Evolutionary conservation across 2,329 filamentous ascomycete genomes (phyloP).

Genomic region (Apiospora marii): DNA sequence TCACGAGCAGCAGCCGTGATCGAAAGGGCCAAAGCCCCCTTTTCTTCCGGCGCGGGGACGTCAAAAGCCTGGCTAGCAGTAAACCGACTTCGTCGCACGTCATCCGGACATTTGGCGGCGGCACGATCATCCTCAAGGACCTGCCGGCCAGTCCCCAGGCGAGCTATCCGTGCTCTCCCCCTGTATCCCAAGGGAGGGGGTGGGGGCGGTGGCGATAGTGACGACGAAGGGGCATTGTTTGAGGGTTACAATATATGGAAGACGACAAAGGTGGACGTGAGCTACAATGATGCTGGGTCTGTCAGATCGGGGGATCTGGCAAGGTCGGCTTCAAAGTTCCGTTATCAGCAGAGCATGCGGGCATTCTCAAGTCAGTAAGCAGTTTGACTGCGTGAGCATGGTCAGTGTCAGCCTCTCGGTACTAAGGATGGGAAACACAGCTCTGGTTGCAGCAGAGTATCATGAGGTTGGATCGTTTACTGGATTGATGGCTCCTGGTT

Average conservation of each 20-base stretch:
- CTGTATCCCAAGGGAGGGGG: too few relatives aligned
- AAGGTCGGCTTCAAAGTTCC: not conserved
- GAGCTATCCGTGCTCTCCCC: not conserved
- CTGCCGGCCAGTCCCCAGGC: not conserved
- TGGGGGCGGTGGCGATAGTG: not conserved
- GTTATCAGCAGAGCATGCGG: conserved; percentile 9
- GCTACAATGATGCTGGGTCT: not conserved
- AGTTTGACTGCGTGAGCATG: not conserved
- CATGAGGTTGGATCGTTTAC: not conserved
- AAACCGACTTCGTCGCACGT: not conserved
- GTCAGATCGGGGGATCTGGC: not conserved
- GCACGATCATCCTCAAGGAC: not conserved
- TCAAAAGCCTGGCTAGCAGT: not conserved
- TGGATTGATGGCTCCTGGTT: not conserved
- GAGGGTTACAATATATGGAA: not conserved
- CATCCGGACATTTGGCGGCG: not conserved
- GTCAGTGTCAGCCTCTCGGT: too few relatives aligned
- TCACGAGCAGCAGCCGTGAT: not conserved
- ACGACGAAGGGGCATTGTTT: not conserved
- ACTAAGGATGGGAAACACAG: not conserved
- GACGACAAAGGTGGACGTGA: not conserved
- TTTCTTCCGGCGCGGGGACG: not conserved
- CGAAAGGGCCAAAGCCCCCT: not conserved
- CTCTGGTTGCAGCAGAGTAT: not conserved
- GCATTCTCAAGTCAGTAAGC: not conserved